Evolutionary conservation across 164 flowering plant genomes (phyloP).

Genomic region (Aristolochia californica): DNA sequence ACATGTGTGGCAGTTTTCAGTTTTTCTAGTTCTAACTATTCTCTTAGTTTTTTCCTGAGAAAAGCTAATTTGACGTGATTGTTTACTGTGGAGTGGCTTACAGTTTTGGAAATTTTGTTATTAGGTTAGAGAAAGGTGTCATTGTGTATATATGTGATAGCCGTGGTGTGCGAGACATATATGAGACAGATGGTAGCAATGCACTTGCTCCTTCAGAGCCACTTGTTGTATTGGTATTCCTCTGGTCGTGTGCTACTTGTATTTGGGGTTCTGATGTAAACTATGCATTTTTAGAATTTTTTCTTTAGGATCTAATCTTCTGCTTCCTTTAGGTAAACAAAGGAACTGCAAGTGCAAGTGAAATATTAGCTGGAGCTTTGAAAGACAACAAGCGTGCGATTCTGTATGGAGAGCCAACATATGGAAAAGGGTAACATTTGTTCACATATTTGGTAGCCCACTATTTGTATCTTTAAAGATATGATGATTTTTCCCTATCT

Average conservation of each 20-base stretch:
- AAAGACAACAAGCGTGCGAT: constrained; percentile 96
- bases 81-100: no score
- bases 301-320: no score
- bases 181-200: constrained; percentile 86
- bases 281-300: no score
- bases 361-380: constrained; percentile 92
- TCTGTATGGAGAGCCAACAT: constrained; percentile 86
- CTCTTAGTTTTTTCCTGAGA: not conserved
- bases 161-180: constrained; percentile 90
- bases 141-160: constrained; percentile 94
- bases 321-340: constrained; percentile 62
- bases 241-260: no score
- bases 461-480: constrained; percentile 1
- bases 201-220: constrained; percentile 84
- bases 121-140: constrained; percentile 94
- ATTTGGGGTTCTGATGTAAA: no score
- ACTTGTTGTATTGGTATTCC: constrained; percentile 73
- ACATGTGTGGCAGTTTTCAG: not conserved
- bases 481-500: not conserved
- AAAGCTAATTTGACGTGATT: not conserved
- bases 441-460: not conserved
- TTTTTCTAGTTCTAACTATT: not conserved
- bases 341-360: constrained; percentile 99
- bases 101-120: no score
- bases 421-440: constrained; percentile 77